phyloP scores from a whole-genome alignment of 257 asterid genomes.

The Prunella vulgaris region DNA sequence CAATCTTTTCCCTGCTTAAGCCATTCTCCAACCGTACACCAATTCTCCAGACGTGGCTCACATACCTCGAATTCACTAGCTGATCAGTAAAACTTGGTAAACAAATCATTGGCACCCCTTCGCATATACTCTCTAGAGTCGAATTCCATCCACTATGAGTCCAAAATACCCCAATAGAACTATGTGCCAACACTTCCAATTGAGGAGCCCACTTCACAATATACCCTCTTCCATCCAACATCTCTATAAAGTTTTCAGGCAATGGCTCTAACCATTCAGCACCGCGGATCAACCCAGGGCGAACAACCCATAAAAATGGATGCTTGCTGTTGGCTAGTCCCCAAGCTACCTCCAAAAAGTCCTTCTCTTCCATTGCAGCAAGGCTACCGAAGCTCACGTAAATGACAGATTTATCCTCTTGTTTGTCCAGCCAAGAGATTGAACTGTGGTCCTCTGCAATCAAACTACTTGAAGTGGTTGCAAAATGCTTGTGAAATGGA shows the following conservation, averaged over 20 bases:
- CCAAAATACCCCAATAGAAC: conserved; percentile 36
- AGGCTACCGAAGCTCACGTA: conserved; percentile 46
- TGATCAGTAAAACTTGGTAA: conserved; percentile 40
- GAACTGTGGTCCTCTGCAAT: conserved; percentile 34
- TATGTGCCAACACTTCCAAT: conserved; percentile 34
- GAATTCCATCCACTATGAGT: conserved; percentile 49
- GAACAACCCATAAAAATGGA: conserved; percentile 47
- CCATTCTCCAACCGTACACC: conserved; percentile 38
- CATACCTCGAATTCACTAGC: conserved; percentile 39
- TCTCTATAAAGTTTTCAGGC: conserved; percentile 22
- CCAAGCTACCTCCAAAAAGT: conserved; percentile 33
- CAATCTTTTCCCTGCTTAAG: conserved; percentile 24
- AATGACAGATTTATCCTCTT: conserved; percentile 33
- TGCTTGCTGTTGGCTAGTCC: conserved; percentile 33
- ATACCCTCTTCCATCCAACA: conserved; percentile 27
- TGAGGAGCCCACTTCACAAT: conserved; percentile 48
- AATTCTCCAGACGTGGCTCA: conserved; percentile 40
- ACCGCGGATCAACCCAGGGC: conserved; percentile 28
- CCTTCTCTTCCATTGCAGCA: conserved; percentile 24
- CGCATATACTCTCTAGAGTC: conserved; percentile 34
- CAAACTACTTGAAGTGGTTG: conserved; percentile 32
- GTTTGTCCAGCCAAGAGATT: conserved; percentile 45
- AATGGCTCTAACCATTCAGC: conserved; percentile 30
- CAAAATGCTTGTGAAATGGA: conserved; percentile 40
- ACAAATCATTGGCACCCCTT: conserved; percentile 52